Evolutionary conservation across 140 eudicot species (phyloP), one percentile per base, ranked within the genome.

Genomic region (Erigeron philadelphicus): DNA sequence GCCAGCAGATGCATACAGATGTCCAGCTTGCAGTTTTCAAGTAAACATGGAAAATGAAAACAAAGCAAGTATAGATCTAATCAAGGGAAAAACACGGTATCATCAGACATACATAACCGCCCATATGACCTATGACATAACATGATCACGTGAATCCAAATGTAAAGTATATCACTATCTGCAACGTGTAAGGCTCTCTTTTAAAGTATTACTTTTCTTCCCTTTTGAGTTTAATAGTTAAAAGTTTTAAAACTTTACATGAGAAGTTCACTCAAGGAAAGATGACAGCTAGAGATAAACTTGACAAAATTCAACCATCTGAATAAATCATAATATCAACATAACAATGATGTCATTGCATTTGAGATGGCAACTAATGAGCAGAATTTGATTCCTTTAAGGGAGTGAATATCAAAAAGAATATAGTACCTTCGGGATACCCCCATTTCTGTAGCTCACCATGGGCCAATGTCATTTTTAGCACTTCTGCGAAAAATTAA

Each of bases 381-480:
- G 6, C 64, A 21, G 63, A 49, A 50, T 19, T 23, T 11, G 38
- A 23, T 16, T 25, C 23, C 9, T 66, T 56, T 16, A 40, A 40
- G 59, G 49, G 21, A 21, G 48, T 21, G 47, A 35, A 65, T n/a
- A 56, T 17, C 23, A 10, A 8, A 57, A 66, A 16, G 18, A 76
- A 52, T 11, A 44, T 38, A 46, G 43, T 84, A 92, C 98, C 98
- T 83, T 84, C 95, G 17, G 64, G 65, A 57, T 65, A 77, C 67
- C 74, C 82, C 81, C 85, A 77, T 74, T 67, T 81, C 79, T 88
- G 87, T 88, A 83, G 84, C 65, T 84, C 96, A 48, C 71, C 83
- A 75, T 77, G 76, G 38, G 50, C 77, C 74, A 81, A 84, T 1
- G 73, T 70, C 79, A 83, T 76, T 68, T 84, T 86, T 79, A 88